Evolutionary conservation across 495 filamentous ascomycete genomes (phyloP).

Genomic region (Talaromyces proteolyticus): DNA sequence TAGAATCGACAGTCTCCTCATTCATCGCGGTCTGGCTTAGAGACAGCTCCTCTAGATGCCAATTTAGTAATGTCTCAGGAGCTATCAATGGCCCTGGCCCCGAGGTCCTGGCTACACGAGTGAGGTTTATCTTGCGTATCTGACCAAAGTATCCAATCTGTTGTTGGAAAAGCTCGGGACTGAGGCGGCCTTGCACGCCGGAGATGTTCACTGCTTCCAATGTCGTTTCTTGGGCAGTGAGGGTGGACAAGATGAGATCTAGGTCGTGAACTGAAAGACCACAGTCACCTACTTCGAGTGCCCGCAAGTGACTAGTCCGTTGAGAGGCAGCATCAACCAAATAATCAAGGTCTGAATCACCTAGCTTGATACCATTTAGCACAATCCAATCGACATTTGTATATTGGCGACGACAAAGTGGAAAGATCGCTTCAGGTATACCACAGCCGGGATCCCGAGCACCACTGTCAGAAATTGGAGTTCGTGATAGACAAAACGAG

Average conservation of each 20-base stretch:
- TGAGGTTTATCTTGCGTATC: constrained; percentile 66
- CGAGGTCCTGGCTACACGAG: constrained; percentile 58
- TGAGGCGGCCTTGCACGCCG: constrained; percentile 66
- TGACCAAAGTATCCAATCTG: constrained; percentile 63
- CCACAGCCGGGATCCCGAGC: constrained; percentile 65
- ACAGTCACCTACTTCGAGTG: constrained; percentile 78
- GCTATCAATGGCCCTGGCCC: constrained; percentile 59
- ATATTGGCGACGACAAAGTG: constrained; percentile 63
- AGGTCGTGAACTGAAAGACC: constrained; percentile 53
- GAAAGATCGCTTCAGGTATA: constrained; percentile 73
- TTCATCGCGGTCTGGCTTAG: constrained; percentile 62
- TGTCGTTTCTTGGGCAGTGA: constrained; percentile 57
- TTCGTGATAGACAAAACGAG: constrained; percentile 47
- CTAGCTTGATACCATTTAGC: constrained; percentile 77
- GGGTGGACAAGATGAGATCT: constrained; percentile 37
- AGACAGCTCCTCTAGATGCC: constrained; percentile 70
- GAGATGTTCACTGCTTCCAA: constrained; percentile 75
- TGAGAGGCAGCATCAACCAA: constrained; percentile 62
- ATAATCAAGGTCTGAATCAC: constrained; percentile 72
- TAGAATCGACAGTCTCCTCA: constrained; percentile 45
- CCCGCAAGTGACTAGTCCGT: constrained; percentile 60
- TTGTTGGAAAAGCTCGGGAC: constrained; percentile 54
- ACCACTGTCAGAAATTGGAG: constrained; percentile 43
- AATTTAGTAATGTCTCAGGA: constrained; percentile 60
- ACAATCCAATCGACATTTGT: constrained; percentile 78